Percentiles rank a stretch among this genome's conserved stretches.
Evolutionary conservation across 345 rosid species (phyloP).

Genomic region (Salix brachista): DNA sequence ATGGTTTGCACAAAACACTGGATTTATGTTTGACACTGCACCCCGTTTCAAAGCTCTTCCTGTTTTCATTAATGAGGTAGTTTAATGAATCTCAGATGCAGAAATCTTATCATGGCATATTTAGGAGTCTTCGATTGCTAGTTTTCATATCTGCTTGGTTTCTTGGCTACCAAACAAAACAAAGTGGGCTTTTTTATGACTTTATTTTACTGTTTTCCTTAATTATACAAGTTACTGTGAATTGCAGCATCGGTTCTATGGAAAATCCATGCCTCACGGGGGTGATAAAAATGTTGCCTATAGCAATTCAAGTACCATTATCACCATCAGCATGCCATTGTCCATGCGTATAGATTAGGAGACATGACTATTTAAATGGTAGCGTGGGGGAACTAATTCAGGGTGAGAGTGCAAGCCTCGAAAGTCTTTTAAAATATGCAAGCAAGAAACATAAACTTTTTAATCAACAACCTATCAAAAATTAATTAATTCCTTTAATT

Average conservation of each 20-base stretch:
- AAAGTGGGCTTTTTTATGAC: neutral
- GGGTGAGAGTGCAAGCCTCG: slow-evolving; percentile 37
- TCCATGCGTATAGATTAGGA: too few relatives aligned
- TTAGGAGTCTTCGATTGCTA: too few relatives aligned
- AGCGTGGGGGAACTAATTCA: slow-evolving; percentile 8
- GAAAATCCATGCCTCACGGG: slow-evolving; percentile 55
- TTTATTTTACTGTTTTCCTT: too few relatives aligned
- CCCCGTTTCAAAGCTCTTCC: slow-evolving; percentile 53
- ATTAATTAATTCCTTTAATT: neutral
- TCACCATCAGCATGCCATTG: too few relatives aligned
- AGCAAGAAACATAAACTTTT: slow-evolving; percentile 19
- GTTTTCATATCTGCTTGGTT: neutral
- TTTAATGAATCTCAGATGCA: neutral
- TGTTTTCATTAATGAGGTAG: slow-evolving; percentile 60
- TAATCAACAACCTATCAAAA: neutral
- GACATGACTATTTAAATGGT: too few relatives aligned
- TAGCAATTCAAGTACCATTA: too few relatives aligned
- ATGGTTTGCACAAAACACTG: slow-evolving; percentile 59
- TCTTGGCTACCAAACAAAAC: neutral
- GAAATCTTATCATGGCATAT: neutral
- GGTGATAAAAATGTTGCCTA: too few relatives aligned
- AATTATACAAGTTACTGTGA: neutral
- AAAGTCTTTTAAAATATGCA: slow-evolving; percentile 50
- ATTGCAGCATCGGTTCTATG: slow-evolving; percentile 61
- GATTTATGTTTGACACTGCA: slow-evolving; percentile 53